phyloP scores from a whole-genome alignment of 2,329 filamentous ascomycete species.

The Claviceps lovelessii region DNA sequence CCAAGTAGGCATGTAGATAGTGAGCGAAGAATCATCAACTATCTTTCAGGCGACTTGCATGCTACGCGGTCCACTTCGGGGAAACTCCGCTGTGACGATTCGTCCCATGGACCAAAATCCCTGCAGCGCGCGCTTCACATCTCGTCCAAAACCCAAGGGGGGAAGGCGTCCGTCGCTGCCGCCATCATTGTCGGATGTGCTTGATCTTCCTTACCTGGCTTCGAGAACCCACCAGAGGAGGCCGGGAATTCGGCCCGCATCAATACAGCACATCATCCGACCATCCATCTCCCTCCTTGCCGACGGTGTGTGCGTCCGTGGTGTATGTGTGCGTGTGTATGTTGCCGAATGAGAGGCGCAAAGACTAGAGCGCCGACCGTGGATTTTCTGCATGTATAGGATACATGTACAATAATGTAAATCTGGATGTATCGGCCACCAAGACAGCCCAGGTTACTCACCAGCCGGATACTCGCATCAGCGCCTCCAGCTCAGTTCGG shows the following conservation, averaged over 20 bases:
- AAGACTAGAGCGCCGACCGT: background rate
- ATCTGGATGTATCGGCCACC: background rate
- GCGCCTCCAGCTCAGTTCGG: background rate
- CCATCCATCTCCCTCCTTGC: background rate
- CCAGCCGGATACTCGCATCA: background rate
- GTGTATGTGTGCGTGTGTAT: background rate
- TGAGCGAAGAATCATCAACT: background rate
- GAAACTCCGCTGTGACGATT: conserved; percentile 1
- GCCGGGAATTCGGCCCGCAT: conserved; percentile 1
- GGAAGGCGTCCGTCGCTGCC: background rate
- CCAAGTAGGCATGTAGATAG: background rate
- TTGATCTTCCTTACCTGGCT: background rate
- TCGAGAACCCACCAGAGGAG: background rate
- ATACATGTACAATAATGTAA: background rate
- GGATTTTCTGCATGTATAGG: background rate
- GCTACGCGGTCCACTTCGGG: conserved; percentile 1
- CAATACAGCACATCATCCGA: conserved; percentile 2
- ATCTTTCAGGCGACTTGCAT: conserved; percentile 3
- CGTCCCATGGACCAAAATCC: background rate
- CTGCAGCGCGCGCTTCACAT: background rate
- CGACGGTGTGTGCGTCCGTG: background rate
- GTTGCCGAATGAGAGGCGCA: background rate
- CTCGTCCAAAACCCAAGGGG: background rate
- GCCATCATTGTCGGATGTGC: background rate
- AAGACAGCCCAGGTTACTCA: background rate